Percentiles rank a stretch among this genome's conserved stretches.
These are phyloP conservation scores for Geotrichum aggregatum DNA, from an alignment of 1,139 yeast genomes.

Conservation along the genomic window DNA sequence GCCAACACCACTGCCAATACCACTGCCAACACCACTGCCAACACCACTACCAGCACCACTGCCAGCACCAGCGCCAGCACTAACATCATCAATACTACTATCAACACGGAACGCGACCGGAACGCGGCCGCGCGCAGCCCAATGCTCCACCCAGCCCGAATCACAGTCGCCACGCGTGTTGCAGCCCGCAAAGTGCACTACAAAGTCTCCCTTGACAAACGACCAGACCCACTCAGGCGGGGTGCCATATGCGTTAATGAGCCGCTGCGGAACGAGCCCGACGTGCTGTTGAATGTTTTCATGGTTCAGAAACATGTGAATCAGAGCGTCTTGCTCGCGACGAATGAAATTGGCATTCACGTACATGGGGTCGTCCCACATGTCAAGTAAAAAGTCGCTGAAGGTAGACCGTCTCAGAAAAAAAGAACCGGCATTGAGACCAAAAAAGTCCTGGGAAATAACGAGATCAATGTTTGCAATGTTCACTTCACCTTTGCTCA, in stretches of 20 bases:
- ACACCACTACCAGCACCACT: background rate
- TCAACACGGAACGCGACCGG: slow-evolving; percentile 13
- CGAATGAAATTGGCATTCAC: slow-evolving; percentile 21
- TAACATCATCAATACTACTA: background rate
- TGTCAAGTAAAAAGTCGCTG: slow-evolving; percentile 27
- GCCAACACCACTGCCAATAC: background rate
- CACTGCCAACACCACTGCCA: background rate
- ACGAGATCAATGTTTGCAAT: slow-evolving; percentile 30
- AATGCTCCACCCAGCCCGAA: slow-evolving; percentile 14
- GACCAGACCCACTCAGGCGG: slow-evolving; percentile 25
- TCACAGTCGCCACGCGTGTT: slow-evolving; percentile 15
- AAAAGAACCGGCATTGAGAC: slow-evolving; percentile 41
- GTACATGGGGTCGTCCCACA: slow-evolving; percentile 30
- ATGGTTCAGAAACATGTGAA: slow-evolving; percentile 28
- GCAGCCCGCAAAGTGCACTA: slow-evolving; percentile 34
- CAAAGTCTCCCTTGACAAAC: slow-evolving; percentile 31
- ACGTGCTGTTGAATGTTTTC: slow-evolving; percentile 31
- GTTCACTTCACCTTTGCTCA: slow-evolving; percentile 25
- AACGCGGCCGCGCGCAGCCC: slow-evolving; percentile 15
- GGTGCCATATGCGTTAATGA: slow-evolving; percentile 35
- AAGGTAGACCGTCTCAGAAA: slow-evolving; percentile 34
- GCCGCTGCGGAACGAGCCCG: slow-evolving; percentile 39
- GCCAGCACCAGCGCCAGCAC: background rate
- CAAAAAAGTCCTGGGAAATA: slow-evolving; percentile 34
- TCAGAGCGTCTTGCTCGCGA: slow-evolving; percentile 26